A percentile compares a stretch with the other conserved stretches of the same genome.
phyloP scores from a whole-genome alignment of 139 green algal genomes.

The Micromonas commoda region DNA sequence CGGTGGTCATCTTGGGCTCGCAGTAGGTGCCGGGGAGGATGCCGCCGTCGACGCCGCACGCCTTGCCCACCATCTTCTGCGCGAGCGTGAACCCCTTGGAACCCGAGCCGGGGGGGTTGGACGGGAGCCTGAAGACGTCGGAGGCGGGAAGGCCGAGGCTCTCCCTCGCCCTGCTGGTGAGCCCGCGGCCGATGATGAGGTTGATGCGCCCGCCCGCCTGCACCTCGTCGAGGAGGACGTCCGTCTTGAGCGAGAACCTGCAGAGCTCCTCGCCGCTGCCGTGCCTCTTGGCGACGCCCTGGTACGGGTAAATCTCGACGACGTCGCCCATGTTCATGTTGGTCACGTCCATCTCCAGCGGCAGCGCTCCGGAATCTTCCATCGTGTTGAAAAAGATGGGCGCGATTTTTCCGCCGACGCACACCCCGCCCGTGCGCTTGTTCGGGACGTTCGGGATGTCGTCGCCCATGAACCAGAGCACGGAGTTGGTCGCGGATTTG shows the following conservation, averaged over 20 bases:
- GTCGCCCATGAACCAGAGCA: constrained; percentile 35
- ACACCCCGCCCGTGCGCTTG: constrained; percentile 32
- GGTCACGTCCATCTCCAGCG: constrained; percentile 31
- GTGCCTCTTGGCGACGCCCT: constrained; percentile 17
- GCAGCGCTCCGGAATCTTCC: constrained; percentile 30
- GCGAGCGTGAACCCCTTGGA: constrained; percentile 31
- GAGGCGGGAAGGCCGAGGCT: constrained; percentile 13
- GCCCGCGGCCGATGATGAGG: constrained; percentile 32
- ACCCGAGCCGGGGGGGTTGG: background rate
- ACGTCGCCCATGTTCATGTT: constrained; percentile 30
- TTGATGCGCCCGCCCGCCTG: constrained; percentile 30
- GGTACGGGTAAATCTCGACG: constrained; percentile 34
- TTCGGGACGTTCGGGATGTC: constrained; percentile 37
- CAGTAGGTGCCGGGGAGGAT: constrained; percentile 35
- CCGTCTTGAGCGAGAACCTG: constrained; percentile 28
- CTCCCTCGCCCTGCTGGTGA: constrained; percentile 21
- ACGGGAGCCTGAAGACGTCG: constrained; percentile 23
- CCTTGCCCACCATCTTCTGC: constrained; percentile 37
- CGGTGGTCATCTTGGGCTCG: constrained; percentile 33
- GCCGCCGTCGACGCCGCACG: constrained; percentile 27
- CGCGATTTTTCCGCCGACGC: constrained; percentile 35
- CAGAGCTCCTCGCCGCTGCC: constrained; percentile 18
- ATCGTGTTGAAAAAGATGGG: constrained; percentile 41
- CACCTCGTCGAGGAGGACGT: constrained; percentile 34
- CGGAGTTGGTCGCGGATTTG: constrained; percentile 35